phyloP scores from a whole-genome alignment of 1,284 basidiomycete species.

The Austroboletus niveus region DNA sequence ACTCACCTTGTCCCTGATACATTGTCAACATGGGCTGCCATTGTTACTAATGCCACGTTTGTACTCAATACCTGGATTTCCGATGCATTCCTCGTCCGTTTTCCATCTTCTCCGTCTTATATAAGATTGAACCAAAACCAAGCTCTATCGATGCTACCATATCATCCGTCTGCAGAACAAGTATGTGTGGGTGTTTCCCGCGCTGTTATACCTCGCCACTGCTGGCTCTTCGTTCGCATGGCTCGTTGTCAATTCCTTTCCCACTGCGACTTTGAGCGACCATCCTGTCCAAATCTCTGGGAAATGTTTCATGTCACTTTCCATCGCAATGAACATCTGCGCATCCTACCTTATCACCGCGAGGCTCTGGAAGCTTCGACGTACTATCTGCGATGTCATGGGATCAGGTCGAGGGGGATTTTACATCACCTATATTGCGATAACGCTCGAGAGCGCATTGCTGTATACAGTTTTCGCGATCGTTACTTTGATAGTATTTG shows the following conservation, averaged over 20 bases:
- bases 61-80: conserved; percentile 26
- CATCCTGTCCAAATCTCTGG: conserved; percentile 15
- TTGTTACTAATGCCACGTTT: conserved; percentile 13
- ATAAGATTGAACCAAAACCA: neutral
- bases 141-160: conserved; percentile 25
- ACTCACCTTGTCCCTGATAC: neutral
- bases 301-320: conserved; percentile 14
- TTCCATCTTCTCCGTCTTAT: too few species aligned
- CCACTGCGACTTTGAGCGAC: conserved; percentile 10
- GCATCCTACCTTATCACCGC: conserved; percentile 12
- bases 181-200: neutral
- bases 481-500: conserved; percentile 13
- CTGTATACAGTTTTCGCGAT: conserved; percentile 19
- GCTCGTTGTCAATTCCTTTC: conserved; percentile 9
- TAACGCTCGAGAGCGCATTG: conserved; percentile 25
- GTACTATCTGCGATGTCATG: conserved; percentile 6
- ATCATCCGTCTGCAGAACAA: conserved; percentile 17
- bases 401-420: conserved; percentile 13
- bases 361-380: conserved; percentile 17
- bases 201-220: conserved; percentile 15
- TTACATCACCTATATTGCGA: conserved; percentile 21
- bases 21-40: conserved; percentile 14
- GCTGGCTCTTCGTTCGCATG: conserved; percentile 18
- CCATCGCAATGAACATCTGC: conserved; percentile 14
- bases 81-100: conserved; percentile 26